phyloP scores from a whole-genome alignment of 2,329 filamentous ascomycete species.

The Myriosclerotinia scirpicola region DNA sequence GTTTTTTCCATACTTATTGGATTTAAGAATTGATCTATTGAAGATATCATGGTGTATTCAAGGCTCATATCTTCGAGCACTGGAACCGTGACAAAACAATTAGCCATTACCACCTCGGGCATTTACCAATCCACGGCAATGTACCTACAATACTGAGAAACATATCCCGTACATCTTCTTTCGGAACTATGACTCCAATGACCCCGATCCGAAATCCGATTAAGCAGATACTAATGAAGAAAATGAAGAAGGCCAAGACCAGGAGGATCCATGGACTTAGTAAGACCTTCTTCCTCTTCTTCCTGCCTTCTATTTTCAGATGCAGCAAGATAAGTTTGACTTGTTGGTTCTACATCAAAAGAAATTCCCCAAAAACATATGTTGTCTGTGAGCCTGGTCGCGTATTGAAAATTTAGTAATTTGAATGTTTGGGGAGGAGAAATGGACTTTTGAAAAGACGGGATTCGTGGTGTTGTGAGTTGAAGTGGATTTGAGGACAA shows the following conservation, averaged over 20 bases:
- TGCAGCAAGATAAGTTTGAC: neutral
- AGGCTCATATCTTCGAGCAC: neutral
- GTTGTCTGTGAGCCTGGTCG: slow-evolving; percentile 4
- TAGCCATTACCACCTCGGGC: neutral
- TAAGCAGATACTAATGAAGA: slow-evolving; percentile 9
- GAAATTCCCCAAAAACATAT: slow-evolving; percentile 2
- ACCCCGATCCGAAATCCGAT: neutral
- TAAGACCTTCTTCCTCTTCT: neutral
- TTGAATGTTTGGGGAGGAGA: neutral
- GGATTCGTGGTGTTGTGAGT: neutral
- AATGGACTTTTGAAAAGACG: neutral
- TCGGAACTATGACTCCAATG: neutral
- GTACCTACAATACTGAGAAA: slow-evolving; percentile 15
- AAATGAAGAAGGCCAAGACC: neutral
- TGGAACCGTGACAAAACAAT: neutral
- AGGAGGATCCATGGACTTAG: neutral
- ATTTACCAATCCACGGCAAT: neutral
- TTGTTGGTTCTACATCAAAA: neutral
- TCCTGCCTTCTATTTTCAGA: neutral
- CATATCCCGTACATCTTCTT: neutral
- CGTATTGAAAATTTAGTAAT: neutral
- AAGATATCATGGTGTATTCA: neutral
- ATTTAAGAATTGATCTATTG: neutral
- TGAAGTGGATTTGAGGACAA: neutral
- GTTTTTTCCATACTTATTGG: neutral